phyloP scores from a whole-genome alignment of 495 filamentous ascomycete genomes.

The Glonium stellatum region DNA sequence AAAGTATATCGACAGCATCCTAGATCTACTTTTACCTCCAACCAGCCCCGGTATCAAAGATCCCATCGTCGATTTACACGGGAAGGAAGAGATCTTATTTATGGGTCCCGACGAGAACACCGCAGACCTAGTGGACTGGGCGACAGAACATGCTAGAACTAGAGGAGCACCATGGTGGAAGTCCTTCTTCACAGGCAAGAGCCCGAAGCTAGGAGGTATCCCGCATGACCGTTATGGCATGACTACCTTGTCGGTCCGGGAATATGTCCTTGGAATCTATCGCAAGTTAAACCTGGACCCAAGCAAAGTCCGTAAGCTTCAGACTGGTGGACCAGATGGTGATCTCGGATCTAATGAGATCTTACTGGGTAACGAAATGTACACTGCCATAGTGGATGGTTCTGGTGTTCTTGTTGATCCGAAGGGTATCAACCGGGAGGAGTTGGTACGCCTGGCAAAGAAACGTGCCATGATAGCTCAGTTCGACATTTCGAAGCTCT shows the following conservation, averaged over 20 bases:
- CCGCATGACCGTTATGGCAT: slow-evolving; percentile 95
- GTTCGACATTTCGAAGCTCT: slow-evolving; percentile 81
- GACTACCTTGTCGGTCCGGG: slow-evolving; percentile 93
- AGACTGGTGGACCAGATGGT: slow-evolving; percentile 95
- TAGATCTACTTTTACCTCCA: slow-evolving; percentile 86
- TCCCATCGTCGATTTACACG: slow-evolving; percentile 90
- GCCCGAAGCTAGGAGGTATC: slow-evolving; percentile 89
- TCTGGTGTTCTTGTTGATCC: slow-evolving; percentile 92
- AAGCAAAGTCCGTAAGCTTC: slow-evolving; percentile 77
- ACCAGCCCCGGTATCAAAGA: slow-evolving; percentile 96
- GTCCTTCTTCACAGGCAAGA: slow-evolving; percentile 99
- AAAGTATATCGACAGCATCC: slow-evolving; percentile 98
- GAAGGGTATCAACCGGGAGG: slow-evolving; percentile 74
- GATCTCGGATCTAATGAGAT: slow-evolving; percentile 98
- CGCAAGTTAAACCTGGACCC: slow-evolving; percentile 87
- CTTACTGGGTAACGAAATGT: slow-evolving; percentile 88
- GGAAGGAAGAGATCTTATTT: slow-evolving; percentile 92
- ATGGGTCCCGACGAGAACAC: slow-evolving; percentile 99
- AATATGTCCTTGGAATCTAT: slow-evolving; percentile 94
- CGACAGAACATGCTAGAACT: slow-evolving; percentile 82
- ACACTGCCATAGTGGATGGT: slow-evolving; percentile 86
- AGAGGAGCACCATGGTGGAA: slow-evolving; percentile 98
- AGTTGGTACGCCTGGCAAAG: slow-evolving; percentile 79
- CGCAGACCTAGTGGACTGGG: slow-evolving; percentile 94
- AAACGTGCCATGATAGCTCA: slow-evolving; percentile 81